Evolutionary conservation across 495 filamentous ascomycete species (phyloP), one percentile per base, ranked within the genome.

Genomic region (Annulohypoxylon bovei): DNA sequence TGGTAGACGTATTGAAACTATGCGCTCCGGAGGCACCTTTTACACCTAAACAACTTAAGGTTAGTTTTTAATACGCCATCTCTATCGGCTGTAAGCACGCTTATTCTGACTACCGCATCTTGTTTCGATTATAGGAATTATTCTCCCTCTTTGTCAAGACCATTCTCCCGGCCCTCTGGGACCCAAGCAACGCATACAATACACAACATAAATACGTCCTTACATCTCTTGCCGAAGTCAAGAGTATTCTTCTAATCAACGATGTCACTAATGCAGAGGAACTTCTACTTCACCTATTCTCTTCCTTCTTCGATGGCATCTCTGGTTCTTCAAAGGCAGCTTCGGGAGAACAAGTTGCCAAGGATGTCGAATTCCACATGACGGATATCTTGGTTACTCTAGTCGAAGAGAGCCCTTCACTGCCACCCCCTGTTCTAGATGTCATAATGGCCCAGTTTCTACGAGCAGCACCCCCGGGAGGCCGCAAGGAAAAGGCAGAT

Each of bases 1-100:
- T 98, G 71, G 94, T 97, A 42, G 96, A 99, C 77, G 92, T 99
- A 60, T 87, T 99, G 78, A 88, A 92, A 72, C 84, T 99, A 27
- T 97, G 94, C 82, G 95, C 95, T 30, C 95, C 95, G 4, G 90
- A 98, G 87, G 95, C 95, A 79, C 95, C 95, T 9, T 98, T 96
- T 80, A 97, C 93, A 8, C 88, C 85, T 28, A 87, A 89, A 54
- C 95, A 98, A 80, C 83, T 99, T 28, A 97, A 95, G 91, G 94
- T 97, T 55, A 22, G 78, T 61, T 28, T n/a, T 65, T 14, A 35
- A 44, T 1, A 53, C 12, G 2, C 20, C 27, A 6, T 46, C 14
- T 57, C 4, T 28, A 28, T 14, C 20, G 40, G n/a, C 8, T 52
- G 11, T n/a, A 27, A 64, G 62, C 60, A 59, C 37, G 23, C 61